Percentiles rank a stretch among this genome's conserved stretches.
These are phyloP conservation scores for Dactylellina parvicollis DNA, from an alignment of 2,329 filamentous ascomycete species.

Conservation along the genomic window DNA sequence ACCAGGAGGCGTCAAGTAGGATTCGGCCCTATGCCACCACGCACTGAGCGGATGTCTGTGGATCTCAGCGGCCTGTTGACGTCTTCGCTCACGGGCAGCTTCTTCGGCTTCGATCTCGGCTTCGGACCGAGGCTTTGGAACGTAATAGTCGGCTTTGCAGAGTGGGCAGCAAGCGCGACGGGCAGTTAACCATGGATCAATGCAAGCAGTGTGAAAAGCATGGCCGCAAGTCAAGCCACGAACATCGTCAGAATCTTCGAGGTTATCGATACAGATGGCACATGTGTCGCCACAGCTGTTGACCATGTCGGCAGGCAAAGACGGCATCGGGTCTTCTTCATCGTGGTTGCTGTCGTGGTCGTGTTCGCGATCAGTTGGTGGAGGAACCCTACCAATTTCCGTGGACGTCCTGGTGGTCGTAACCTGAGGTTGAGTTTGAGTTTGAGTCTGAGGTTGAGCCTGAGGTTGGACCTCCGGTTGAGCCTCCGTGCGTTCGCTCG, in stretches of 20 bases:
- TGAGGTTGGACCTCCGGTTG: background rate
- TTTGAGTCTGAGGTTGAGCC: background rate
- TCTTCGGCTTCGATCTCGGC: constrained; percentile 60
- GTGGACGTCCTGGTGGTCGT: constrained; percentile 17
- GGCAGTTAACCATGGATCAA: constrained; percentile 96
- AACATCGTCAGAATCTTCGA: constrained; percentile 95
- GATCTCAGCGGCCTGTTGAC: constrained; percentile 47
- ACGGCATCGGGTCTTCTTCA: constrained; percentile 80
- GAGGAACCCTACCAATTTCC: constrained; percentile 31
- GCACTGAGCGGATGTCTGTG: constrained; percentile 40
- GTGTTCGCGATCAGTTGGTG: constrained; percentile 65
- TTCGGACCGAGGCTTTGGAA: constrained; percentile 84
- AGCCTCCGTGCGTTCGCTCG: background rate
- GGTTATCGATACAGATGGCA: constrained; percentile 91
- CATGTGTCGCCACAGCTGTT: constrained; percentile 88
- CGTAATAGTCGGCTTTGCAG: constrained; percentile 97
- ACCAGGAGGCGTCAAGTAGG: constrained; percentile 32
- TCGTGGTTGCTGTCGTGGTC: constrained; percentile 79
- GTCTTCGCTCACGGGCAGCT: constrained; percentile 43
- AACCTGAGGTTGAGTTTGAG: background rate
- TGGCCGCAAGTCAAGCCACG: constrained; percentile 96
- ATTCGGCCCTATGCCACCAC: constrained; percentile 48
- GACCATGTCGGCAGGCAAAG: constrained; percentile 81
- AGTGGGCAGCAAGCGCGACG: constrained; percentile 94
- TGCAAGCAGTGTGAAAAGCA: constrained; percentile 93